Percentiles rank a stretch among this genome's conserved stretches.
phyloP scores from a whole-genome alignment of 2,329 filamentous ascomycete genomes.

The Stylonectria norvegica region DNA sequence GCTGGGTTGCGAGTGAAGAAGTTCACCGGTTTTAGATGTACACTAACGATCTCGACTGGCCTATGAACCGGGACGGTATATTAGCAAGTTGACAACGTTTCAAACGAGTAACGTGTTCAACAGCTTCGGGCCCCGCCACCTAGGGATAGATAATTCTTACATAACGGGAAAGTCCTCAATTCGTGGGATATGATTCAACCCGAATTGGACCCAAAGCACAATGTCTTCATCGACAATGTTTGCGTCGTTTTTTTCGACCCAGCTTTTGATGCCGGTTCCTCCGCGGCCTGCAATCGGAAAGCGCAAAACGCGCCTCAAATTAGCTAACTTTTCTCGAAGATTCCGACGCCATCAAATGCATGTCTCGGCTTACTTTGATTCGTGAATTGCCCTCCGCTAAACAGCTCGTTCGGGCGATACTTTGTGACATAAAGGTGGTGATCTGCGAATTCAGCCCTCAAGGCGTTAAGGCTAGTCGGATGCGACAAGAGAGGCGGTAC shows the following conservation, averaged over 20 bases:
- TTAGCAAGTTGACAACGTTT: background rate
- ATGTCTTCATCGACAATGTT: constrained; percentile 53
- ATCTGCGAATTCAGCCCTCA: constrained; percentile 10
- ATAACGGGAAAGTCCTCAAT: constrained; percentile 59
- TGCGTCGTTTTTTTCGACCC: constrained; percentile 47
- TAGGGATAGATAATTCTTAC: constrained; percentile 16
- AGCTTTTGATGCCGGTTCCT: constrained; percentile 15
- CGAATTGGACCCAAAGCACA: constrained; percentile 54
- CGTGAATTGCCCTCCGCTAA: constrained; percentile 53
- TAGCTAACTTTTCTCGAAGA: too few species aligned
- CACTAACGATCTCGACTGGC: constrained; percentile 51
- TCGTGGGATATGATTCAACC: constrained; percentile 52
- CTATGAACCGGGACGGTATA: background rate
- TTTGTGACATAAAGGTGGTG: constrained; percentile 10
- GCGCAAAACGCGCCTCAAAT: too few species aligned
- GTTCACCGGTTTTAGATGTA: constrained; percentile 47
- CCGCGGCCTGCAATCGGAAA: constrained; percentile 4
- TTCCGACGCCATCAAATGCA: too few species aligned
- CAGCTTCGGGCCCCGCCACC: background rate
- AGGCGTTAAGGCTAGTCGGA: constrained; percentile 2
- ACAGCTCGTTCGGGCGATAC: constrained; percentile 57
- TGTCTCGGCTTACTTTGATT: constrained; percentile 37
- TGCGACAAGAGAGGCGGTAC: constrained; percentile 6
- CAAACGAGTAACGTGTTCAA: background rate
- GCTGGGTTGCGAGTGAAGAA: constrained; percentile 52